phyloP scores from a whole-genome alignment of 129 eudicot genomes.

The Flaveria sonorensis region DNA sequence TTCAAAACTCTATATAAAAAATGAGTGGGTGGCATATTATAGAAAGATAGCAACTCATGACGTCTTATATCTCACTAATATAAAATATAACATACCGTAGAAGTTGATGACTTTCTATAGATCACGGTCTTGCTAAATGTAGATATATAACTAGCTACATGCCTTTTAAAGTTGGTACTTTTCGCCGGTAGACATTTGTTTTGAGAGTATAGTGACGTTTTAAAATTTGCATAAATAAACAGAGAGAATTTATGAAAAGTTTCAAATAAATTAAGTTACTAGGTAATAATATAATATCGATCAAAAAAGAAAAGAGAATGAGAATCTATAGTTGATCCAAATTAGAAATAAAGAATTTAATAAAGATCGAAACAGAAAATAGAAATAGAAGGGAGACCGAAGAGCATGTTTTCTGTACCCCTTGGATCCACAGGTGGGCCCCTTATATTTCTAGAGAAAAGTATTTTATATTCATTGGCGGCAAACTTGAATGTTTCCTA shows the following conservation, averaged over 20 bases:
- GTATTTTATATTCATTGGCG: not conserved
- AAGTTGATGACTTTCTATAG: no score
- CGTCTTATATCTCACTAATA: no score
- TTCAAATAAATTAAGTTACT: no score
- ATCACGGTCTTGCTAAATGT: no score
- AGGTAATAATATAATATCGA: no score
- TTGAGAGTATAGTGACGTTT: no score
- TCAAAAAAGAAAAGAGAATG: not conserved
- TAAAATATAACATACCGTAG: no score
- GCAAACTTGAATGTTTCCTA: not conserved
- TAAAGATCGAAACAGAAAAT: not conserved
- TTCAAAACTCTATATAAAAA: no score
- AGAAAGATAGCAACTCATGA: no score
- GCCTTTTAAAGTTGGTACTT: not conserved
- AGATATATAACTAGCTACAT: not conserved
- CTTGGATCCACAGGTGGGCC: conserved; percentile 33
- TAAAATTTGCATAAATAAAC: not conserved
- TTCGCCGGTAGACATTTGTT: not conserved
- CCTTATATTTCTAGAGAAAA: not conserved
- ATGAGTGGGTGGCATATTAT: no score
- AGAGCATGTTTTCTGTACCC: conserved; percentile 10
- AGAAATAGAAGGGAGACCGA: not conserved
- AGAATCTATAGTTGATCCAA: not conserved
- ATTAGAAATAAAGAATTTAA: not conserved
- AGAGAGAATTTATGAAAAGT: no score